Percentiles rank a stretch among this genome's conserved stretches.
phyloP scores from a whole-genome alignment of 2,329 filamentous ascomycete genomes.

The Exophiala mesophila region DNA sequence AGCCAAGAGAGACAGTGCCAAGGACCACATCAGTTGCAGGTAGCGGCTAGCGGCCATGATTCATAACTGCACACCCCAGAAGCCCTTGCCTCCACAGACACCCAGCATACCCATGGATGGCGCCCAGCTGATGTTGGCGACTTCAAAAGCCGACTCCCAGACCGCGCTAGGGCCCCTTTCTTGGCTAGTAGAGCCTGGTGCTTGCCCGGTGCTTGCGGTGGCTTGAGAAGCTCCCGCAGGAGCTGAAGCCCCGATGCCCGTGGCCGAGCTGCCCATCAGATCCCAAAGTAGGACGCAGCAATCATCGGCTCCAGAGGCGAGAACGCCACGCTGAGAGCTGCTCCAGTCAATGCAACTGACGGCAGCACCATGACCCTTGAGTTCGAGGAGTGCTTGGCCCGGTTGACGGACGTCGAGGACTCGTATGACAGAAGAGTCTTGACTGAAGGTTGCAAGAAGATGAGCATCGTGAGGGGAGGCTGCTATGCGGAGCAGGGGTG shows the following conservation, averaged over 20 bases:
- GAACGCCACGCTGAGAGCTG: slow-evolving; percentile 74
- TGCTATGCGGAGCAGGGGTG: slow-evolving; percentile 70
- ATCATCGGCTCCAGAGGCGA: slow-evolving; percentile 90
- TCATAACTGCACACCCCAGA: slow-evolving; percentile 39
- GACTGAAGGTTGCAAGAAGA: slow-evolving; percentile 92
- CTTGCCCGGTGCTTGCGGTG: slow-evolving; percentile 5
- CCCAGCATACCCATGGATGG: slow-evolving; percentile 40
- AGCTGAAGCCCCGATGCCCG: slow-evolving; percentile 1
- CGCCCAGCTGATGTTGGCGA: slow-evolving; percentile 46
- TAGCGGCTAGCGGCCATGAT: no score
- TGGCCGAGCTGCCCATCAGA: slow-evolving; percentile 58
- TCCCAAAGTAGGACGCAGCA: slow-evolving; percentile 92
- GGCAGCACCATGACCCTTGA: slow-evolving; percentile 78
- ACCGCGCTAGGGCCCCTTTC: slow-evolving; percentile 43
- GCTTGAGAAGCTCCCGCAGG: slow-evolving; percentile 19
- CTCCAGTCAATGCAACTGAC: slow-evolving; percentile 98
- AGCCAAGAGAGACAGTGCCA: no score
- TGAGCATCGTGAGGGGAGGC: slow-evolving; percentile 78
- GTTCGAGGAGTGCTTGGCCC: slow-evolving; percentile 87
- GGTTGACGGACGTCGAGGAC: slow-evolving; percentile 96
- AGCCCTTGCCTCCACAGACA: slow-evolving; percentile 41
- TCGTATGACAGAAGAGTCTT: slow-evolving; percentile 85
- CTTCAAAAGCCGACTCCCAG: slow-evolving; percentile 45
- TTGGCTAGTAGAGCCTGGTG: slow-evolving; percentile 20
- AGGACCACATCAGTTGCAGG: no score